Percentiles rank a stretch among this genome's conserved stretches.
phyloP scores from a whole-genome alignment of 345 rosid species.

The Corymbia maculata region DNA sequence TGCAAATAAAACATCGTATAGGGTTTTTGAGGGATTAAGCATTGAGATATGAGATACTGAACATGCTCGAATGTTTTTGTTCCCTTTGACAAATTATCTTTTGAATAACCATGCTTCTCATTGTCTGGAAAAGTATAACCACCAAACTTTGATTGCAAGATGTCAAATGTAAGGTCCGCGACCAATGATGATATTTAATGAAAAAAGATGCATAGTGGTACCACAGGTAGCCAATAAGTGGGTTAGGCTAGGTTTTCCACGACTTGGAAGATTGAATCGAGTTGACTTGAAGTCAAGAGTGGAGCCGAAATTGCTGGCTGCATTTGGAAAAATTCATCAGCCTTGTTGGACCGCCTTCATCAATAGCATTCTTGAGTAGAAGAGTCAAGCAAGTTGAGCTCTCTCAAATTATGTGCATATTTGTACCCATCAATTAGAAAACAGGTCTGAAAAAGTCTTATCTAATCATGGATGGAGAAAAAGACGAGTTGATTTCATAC shows the following conservation, averaged over 20 bases:
- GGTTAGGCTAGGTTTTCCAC: not conserved
- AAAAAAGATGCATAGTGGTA: not conserved
- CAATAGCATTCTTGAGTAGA: not conserved
- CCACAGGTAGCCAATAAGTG: not conserved
- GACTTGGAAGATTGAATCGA: not conserved
- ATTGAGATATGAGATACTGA: not conserved
- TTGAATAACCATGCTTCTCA: not conserved
- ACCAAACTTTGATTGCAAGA: not conserved
- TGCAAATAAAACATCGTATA: not conserved
- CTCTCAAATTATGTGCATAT: not conserved
- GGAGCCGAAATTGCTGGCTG: not conserved
- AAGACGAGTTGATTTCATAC: not conserved
- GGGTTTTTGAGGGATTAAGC: not conserved
- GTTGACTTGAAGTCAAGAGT: not conserved
- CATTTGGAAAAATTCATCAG: not conserved
- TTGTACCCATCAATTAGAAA: not conserved
- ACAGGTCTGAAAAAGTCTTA: not conserved
- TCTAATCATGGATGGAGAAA: not conserved
- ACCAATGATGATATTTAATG: not conserved
- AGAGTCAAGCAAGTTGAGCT: not conserved
- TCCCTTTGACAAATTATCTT: not conserved
- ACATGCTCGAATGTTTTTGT: not conserved
- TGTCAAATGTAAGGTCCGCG: not conserved
- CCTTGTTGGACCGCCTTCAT: not conserved
- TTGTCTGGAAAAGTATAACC: not conserved